Evolutionary conservation across 2,329 filamentous ascomycete species (phyloP).

Genomic region (Trichoderma asperellum): DNA sequence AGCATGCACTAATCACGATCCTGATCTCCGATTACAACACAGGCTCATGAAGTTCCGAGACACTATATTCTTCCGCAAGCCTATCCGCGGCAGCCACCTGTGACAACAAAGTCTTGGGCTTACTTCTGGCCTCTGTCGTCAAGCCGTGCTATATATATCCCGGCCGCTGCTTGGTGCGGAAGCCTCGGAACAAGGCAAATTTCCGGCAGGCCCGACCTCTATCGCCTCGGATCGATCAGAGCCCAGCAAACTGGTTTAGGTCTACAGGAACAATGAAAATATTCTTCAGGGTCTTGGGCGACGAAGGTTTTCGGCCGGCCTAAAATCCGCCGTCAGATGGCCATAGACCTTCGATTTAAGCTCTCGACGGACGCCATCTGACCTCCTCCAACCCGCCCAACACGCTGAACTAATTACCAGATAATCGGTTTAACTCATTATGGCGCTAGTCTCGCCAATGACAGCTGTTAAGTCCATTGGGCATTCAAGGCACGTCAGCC

Average conservation of each 20-base stretch:
- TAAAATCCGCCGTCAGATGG: slow-evolving; percentile 27
- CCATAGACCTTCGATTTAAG: slow-evolving; percentile 5
- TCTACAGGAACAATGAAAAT: slow-evolving; percentile 4
- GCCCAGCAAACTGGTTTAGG: slow-evolving; percentile 20
- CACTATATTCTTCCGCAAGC: not conserved
- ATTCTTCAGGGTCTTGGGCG: not conserved
- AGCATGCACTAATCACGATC: slow-evolving; percentile 1
- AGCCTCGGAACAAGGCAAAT: slow-evolving; percentile 23
- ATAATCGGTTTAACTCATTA: not conserved
- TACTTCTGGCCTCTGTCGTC: not conserved
- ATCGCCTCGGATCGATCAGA: slow-evolving; percentile 10
- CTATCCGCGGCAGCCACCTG: slow-evolving; percentile 13
- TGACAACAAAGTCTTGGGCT: slow-evolving; percentile 14
- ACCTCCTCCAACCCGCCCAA: slow-evolving; percentile 9
- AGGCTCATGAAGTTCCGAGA: not conserved
- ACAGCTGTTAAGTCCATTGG: not conserved
- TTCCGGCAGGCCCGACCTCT: slow-evolving; percentile 21
- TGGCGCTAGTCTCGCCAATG: not conserved
- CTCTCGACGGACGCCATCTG: slow-evolving; percentile 19
- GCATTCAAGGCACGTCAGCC: slow-evolving; percentile 5
- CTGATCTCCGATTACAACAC: not conserved
- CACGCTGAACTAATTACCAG: not conserved
- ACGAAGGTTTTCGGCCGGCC: not conserved
- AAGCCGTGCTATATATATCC: slow-evolving; percentile 22
- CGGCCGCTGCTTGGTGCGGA: slow-evolving; percentile 3